phyloP scores from a whole-genome alignment of 2,329 filamentous ascomycete species.

The Trichophyton rubrum region DNA sequence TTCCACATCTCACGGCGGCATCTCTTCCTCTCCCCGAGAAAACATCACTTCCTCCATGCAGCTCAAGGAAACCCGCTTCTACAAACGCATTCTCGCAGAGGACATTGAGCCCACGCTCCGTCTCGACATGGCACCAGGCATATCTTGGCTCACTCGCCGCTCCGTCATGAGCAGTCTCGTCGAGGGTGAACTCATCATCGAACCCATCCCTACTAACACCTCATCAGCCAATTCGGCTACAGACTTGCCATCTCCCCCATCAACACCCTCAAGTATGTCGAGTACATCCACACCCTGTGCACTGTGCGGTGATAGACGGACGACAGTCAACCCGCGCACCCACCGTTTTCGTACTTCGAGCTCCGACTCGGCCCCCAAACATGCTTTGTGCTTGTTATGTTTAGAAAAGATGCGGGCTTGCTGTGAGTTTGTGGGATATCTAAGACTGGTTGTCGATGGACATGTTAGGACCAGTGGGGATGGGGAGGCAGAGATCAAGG shows the following conservation, averaged over 20 bases:
- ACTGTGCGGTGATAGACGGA: conserved; percentile 73
- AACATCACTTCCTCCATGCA: conserved; percentile 37
- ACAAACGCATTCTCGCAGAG: conserved; percentile 75
- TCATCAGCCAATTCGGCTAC: conserved; percentile 25
- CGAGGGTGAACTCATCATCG: conserved; percentile 76
- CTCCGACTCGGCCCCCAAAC: conserved; percentile 71
- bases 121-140: conserved; percentile 74
- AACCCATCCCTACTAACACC: conserved; percentile 55
- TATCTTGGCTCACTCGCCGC: conserved; percentile 86
- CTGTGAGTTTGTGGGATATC: conserved; percentile 84
- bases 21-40: conserved; percentile 28
- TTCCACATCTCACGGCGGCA: conserved; percentile 28
- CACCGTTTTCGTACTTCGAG: conserved; percentile 86
- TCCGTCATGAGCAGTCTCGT: conserved; percentile 72
- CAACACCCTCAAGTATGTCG: conserved; percentile 5
- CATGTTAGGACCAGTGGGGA: conserved; percentile 69
- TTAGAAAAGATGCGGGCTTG: conserved; percentile 70
- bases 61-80: conserved; percentile 85
- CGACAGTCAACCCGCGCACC: conserved; percentile 60
- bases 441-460: conserved; percentile 83
- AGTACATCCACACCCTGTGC: conserved; percentile 57
- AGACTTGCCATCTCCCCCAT: background rate
- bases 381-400: conserved; percentile 83
- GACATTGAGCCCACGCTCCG: conserved; percentile 91
- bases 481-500: conserved; percentile 46